Conservation (phyloP, 192 early-diverging fungal species). For the Coemansia sp. region DNA sequence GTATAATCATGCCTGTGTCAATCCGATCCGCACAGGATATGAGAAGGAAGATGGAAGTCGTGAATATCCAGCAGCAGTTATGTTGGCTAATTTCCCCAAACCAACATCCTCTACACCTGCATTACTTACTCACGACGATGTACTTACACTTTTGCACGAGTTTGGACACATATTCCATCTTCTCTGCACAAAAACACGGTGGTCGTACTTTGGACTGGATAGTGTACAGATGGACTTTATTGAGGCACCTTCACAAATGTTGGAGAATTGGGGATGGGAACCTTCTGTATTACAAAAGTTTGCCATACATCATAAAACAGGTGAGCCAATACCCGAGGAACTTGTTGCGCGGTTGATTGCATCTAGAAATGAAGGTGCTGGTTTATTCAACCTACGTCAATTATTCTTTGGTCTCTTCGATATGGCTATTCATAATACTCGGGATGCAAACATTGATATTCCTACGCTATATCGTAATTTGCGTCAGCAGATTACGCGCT, state of each 20-base stretch:
- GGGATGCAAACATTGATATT: slow-evolving; percentile 39
- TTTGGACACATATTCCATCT: slow-evolving; percentile 68
- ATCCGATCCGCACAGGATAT: slow-evolving; percentile 63
- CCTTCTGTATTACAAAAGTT: slow-evolving; percentile 55
- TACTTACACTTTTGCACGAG: slow-evolving; percentile 78
- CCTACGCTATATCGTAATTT: slow-evolving; percentile 38
- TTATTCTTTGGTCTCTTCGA: slow-evolving; percentile 75
- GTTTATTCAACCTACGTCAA: slow-evolving; percentile 68
- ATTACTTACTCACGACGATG: slow-evolving; percentile 76
- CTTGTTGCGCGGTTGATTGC: slow-evolving; percentile 66
- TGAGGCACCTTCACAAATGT: slow-evolving; percentile 82
- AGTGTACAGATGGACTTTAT: slow-evolving; percentile 77
- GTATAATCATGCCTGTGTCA: slow-evolving; percentile 71
- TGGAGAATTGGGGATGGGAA: slow-evolving; percentile 77
- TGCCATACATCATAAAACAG: slow-evolving; percentile 64
- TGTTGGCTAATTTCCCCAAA: slow-evolving; percentile 66
- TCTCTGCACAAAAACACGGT: slow-evolving; percentile 68
- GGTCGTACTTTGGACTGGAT: slow-evolving; percentile 68
- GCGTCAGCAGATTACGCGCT: slow-evolving; percentile 38
- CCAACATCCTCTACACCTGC: slow-evolving; percentile 65
- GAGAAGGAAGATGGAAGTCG: slow-evolving; percentile 53
- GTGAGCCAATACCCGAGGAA: slow-evolving; percentile 64
- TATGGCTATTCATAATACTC: slow-evolving; percentile 64
- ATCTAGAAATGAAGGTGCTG: slow-evolving; percentile 70
- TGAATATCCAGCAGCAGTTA: slow-evolving; percentile 60